Conservation (phyloP, 1,284 basidiomycete genomes). For the Rhodotorula sp. region DNA sequence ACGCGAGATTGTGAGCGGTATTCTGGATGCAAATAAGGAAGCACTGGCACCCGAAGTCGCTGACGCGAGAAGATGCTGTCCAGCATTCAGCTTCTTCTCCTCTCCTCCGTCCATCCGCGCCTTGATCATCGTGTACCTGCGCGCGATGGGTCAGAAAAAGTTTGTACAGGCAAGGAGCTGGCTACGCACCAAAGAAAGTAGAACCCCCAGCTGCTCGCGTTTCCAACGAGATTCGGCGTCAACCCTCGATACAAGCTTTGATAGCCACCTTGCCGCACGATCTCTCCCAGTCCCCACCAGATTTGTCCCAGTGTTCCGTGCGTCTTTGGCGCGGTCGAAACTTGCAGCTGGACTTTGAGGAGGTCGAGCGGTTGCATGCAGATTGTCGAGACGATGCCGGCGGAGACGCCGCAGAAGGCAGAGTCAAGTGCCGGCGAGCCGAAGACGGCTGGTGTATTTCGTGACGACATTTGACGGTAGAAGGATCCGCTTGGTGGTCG, state of each 20-base stretch:
- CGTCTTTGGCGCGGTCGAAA: slow-evolving; percentile 61
- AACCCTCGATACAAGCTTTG: slow-evolving; percentile 62
- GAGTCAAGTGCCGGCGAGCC: slow-evolving; percentile 53
- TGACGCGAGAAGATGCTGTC: slow-evolving; percentile 82
- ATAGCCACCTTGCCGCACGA: slow-evolving; percentile 59
- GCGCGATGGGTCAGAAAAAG: rapidly evolving
- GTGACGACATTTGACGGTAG: not conserved
- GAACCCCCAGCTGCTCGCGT: slow-evolving; percentile 95
- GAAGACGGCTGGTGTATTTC: not conserved
- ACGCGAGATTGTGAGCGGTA: rapidly evolving
- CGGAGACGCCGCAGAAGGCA: slow-evolving; percentile 88
- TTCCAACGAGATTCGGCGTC: slow-evolving; percentile 87
- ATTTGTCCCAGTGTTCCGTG: slow-evolving; percentile 9
- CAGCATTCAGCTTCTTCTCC: slow-evolving; percentile 61
- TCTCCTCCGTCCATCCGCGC: slow-evolving; percentile 49
- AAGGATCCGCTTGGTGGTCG: not conserved
- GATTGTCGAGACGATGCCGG: slow-evolving; percentile 86
- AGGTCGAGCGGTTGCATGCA: slow-evolving; percentile 98
- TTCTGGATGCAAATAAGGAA: not conserved
- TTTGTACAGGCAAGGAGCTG: not conserved
- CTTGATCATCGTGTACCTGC: slow-evolving; percentile 93
- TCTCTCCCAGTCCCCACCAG: slow-evolving; percentile 53
- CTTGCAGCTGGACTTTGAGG: slow-evolving; percentile 92
- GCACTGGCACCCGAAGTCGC: slow-evolving; percentile 82
- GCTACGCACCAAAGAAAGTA: slow-evolving; percentile 82